Evolutionary conservation across 805 yeast genomes (phyloP), one percentile per base, ranked within the genome.

Genomic region (Yarrowia yakushimensis): DNA sequence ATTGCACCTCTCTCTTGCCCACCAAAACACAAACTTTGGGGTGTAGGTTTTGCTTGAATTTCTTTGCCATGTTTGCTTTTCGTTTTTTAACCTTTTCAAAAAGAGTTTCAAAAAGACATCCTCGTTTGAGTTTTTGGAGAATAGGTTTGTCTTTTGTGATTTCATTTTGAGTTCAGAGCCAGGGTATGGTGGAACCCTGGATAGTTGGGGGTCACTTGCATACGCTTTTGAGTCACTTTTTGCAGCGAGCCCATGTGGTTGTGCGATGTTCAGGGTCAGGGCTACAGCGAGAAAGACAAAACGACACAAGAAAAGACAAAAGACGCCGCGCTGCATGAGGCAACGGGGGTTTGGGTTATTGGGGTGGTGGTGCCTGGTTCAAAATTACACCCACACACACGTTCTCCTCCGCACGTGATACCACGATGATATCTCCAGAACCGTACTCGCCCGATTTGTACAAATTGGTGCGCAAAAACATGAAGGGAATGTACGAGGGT

Each of bases 401-500:
- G 11, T 28, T 6, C 22, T 36, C 39, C 22, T 36, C 15, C 41
- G 41, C 39, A 22, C 39, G 22, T 22, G 39, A 22, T 22, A 31
- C 37, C 39, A 46, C 31, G 39, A 13, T 4, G 18, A 20, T 18
- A 13, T 20, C 22, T 9, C 20, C 9, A 15, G 48, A 39, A 17
- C 48, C 36, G 15, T 55, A 13, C 20, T 4, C 17, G 11, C 37
- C 52, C 15, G 65, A 63, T 22, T 66, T 72, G 60, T 71, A 66
- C 61, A 39, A 37, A 1, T 50, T 71, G 52, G 71, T 69, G 13
- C 64, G 67, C 2, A 28, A 46, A 42, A 61, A 55, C 48, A 39
- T 71, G 33, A 54, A 66, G 55, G 50, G 63, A 6, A 57, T 70
- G 61, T 71, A 71, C 63, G 46, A 60, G 15, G 68, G 64, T 15